Conservation (phyloP, 306 rosid species). For the Aeschynomene evenia region DNA sequence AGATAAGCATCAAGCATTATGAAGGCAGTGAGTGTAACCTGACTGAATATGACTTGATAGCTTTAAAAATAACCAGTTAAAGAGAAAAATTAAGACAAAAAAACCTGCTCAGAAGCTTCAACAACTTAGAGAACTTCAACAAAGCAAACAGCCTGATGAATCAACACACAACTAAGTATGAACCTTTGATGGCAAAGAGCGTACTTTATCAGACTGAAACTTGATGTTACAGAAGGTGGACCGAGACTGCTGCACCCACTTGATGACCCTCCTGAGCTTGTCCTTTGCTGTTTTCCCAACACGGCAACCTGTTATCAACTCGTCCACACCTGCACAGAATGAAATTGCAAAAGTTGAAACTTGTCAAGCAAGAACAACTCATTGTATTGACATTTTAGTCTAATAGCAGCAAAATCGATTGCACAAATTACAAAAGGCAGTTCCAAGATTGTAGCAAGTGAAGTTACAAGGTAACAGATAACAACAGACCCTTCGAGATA, state of each 20-base stretch:
- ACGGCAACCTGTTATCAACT: conserved; percentile 53
- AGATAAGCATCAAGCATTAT: neutral
- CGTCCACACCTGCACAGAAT: conserved; percentile 53
- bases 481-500: conserved; percentile 53
- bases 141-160: neutral
- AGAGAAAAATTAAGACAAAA: neutral
- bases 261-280: conserved; percentile 63
- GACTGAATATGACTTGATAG: no score
- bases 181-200: conserved; percentile 15
- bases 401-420: neutral
- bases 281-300: conserved; percentile 54
- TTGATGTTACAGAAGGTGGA: conserved; percentile 39
- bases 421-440: neutral
- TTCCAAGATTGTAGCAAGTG: neutral
- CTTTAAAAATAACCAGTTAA: neutral
- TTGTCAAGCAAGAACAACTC: neutral
- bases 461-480: neutral
- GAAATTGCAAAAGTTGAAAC: neutral
- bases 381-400: neutral
- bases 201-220: conserved; percentile 41
- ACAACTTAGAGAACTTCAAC: neutral
- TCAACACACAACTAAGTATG: neutral
- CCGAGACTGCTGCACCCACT: conserved; percentile 64
- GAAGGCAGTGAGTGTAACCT: neutral
- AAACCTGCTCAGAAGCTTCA: neutral